Evolutionary conservation across 2,329 filamentous ascomycete species (phyloP), one percentile per base, ranked within the genome.

Genomic region (Aspergillus sp.): DNA sequence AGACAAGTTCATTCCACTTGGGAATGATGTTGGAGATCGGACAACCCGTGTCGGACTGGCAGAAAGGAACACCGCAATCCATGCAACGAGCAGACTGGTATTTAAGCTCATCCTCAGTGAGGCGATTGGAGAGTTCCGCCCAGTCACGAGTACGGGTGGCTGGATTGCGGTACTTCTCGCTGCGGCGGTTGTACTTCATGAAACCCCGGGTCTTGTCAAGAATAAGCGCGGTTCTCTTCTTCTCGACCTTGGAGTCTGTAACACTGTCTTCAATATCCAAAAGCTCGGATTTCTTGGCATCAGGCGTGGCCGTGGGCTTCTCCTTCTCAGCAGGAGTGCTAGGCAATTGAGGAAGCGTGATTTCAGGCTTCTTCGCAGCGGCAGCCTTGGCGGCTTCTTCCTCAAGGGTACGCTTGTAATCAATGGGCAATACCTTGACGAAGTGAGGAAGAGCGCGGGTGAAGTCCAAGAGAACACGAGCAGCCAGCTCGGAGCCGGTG

Each of bases 51-150:
- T 98, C 93, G 19, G 92, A 96, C 76, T 98, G 93, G 69, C 93
- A 98, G 84, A 98, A 98, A 1, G 93, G 93, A 60, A 98, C 93
- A 85, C 93, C 93, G 61, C 93, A 98, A 79, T 98, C 93, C 93
- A 98, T 98, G 82, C 93, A 98, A 64, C 93, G 90, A 60, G 93
- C 93, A 47, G 92, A 89, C 77, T 98, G 93, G 72, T 96, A 97
- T 81, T 97, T 97, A 64, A 97, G 86, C 79, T 96, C 92, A 66
- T 97, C 93, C 76, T 96, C 92, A 64, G 90, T 91, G 49, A 98
- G 84, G 58, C 93, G 90, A 69, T 86, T 86, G 58, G 89, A 95
- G 47, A 98, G 84, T 78, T 98, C 93, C 41, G 89, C 90, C 93
- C 93, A 98, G 72, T 98, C 93, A 73, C 93, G 91, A 62, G 87